These are phyloP conservation scores for Apodospora peruviana DNA, from an alignment of 495 filamentous ascomycete genomes.

Conservation along the genomic window DNA sequence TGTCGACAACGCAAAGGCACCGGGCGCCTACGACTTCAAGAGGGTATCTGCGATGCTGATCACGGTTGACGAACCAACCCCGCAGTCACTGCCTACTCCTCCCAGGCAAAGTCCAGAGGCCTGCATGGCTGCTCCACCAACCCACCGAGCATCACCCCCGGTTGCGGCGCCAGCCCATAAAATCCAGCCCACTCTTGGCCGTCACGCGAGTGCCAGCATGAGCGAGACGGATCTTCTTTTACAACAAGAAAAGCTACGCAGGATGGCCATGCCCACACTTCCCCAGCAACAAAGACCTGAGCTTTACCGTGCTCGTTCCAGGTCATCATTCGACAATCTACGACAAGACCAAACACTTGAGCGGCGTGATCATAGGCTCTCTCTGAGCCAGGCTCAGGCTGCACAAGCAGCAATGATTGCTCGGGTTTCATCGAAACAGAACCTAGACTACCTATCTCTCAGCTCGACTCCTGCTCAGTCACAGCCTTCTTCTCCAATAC, in stretches of 20 bases:
- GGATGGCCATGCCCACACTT: constrained; percentile 37
- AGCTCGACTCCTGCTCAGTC: constrained; percentile 19
- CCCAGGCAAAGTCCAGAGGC: constrained; percentile 32
- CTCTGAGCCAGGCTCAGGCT: constrained; percentile 28
- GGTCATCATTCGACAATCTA: constrained; percentile 34
- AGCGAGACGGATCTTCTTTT: constrained; percentile 47
- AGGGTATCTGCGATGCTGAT: constrained; percentile 52
- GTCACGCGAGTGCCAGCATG: constrained; percentile 38
- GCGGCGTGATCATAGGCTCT: constrained; percentile 40
- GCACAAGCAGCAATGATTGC: constrained; percentile 26
- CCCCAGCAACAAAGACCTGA: constrained; percentile 19
- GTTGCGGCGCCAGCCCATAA: constrained; percentile 16
- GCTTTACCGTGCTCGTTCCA: constrained; percentile 26
- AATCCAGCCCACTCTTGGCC: constrained; percentile 18
- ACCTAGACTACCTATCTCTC: constrained; percentile 37
- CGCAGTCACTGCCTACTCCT: constrained; percentile 28
- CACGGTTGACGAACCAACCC: constrained; percentile 36
- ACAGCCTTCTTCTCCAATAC: constrained; percentile 30
- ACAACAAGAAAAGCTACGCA: constrained; percentile 48
- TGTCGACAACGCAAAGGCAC: constrained; percentile 54
- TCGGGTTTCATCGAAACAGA: constrained; percentile 23
- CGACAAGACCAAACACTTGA: constrained; percentile 24
- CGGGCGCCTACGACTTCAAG: constrained; percentile 65
- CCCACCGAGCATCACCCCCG: constrained; percentile 35
- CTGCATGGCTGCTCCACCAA: constrained; percentile 35